These are phyloP conservation scores for Cladosporium colombiae DNA, from an alignment of 2,329 filamentous ascomycete species.

Conservation along the genomic window DNA sequence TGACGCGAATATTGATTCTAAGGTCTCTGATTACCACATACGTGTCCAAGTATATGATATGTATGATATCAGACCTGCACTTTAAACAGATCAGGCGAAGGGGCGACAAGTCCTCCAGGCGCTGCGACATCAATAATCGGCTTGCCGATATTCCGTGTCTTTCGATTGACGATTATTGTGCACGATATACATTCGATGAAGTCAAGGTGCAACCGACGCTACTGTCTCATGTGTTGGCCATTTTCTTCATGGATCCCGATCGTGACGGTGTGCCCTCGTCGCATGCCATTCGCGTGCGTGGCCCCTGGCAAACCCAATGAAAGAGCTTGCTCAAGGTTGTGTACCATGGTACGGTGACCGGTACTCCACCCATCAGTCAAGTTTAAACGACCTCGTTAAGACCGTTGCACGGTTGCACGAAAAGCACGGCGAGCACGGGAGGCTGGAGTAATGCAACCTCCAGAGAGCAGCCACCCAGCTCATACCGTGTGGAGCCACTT, in stretches of 20 bases:
- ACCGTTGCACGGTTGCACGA: not conserved
- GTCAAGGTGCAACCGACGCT: not conserved
- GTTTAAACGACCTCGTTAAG: not conserved
- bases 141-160: not conserved
- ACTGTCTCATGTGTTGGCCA: conserved; percentile 5
- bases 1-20: not conserved
- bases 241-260: not conserved
- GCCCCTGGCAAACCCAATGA: not conserved
- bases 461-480: not conserved
- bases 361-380: not conserved
- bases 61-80: not conserved
- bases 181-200: not conserved
- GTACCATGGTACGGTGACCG: not conserved
- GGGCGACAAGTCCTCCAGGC: not conserved
- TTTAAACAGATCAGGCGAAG: not conserved
- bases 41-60: not conserved
- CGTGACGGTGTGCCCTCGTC: not conserved
- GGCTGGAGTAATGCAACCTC: conserved; percentile 8
- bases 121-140: not conserved
- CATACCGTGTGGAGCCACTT: not conserved
- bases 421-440: not conserved
- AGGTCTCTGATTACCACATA: not conserved
- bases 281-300: not conserved
- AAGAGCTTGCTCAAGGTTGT: not conserved
- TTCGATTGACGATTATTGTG: not conserved